phyloP scores from a whole-genome alignment of 2,329 filamentous ascomycete species.

The Knufia fluminis region DNA sequence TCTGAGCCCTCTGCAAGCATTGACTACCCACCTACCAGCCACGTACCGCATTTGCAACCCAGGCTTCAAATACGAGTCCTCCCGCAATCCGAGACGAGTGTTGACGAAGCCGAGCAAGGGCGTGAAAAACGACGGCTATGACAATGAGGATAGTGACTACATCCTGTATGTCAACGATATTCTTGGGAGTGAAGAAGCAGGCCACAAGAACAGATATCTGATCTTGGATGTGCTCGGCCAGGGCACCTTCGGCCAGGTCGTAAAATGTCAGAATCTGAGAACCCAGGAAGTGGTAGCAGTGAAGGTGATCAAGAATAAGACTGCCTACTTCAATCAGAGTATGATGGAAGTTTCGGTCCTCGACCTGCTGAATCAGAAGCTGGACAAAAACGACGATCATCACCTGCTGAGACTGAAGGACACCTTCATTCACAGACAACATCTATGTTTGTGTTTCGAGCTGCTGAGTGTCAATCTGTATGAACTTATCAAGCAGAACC shows the following conservation, averaged over 20 bases:
- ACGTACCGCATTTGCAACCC: constrained; percentile 99
- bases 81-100: constrained; percentile 86
- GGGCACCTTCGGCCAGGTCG: constrained; percentile 95
- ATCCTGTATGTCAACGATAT: constrained; percentile 99
- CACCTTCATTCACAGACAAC: constrained; percentile 95
- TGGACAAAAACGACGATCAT: constrained; percentile 98
- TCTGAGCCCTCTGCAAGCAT: constrained; percentile 91
- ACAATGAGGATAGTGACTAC: constrained; percentile 98
- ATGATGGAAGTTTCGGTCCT: constrained; percentile 99
- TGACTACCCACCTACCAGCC: constrained; percentile 84
- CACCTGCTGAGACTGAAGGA: constrained; percentile 91
- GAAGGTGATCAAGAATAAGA: constrained; percentile 98
- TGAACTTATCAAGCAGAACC: constrained; percentile 98
- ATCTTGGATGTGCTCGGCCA: constrained; percentile 96
- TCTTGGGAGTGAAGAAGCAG: constrained; percentile 90
- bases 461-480: constrained; percentile 95
- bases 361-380: constrained; percentile 94
- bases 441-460: constrained; percentile 94
- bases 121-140: constrained; percentile 95
- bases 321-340: constrained; percentile 98
- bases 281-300: constrained; percentile 97
- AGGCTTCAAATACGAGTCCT: constrained; percentile 96
- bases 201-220: constrained; percentile 97
- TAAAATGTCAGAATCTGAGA: constrained; percentile 97
- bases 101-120: constrained; percentile 98